Percentiles rank a stretch among this genome's conserved stretches.
Conservation (phyloP, 2,329 filamentous ascomycete species). For the Daldinia sp. region DNA sequence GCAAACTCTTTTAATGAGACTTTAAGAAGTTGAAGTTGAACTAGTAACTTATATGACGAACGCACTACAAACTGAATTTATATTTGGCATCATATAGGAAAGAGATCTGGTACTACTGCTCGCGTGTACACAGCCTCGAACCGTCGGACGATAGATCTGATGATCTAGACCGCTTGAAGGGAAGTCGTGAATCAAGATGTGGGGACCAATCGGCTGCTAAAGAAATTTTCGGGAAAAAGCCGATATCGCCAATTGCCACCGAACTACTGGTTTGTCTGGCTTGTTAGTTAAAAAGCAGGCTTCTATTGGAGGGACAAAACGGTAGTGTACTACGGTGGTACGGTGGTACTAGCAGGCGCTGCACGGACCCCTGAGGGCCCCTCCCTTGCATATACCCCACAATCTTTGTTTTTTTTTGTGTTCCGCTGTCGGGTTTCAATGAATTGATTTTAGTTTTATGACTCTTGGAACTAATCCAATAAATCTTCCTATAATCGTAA, state of each 20-base stretch:
- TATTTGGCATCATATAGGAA: neutral
- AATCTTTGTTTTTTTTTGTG: conserved; percentile 41
- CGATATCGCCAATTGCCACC: conserved; percentile 42
- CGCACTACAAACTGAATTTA: neutral
- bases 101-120: neutral
- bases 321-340: neutral
- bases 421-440: conserved; percentile 39
- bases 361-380: conserved; percentile 15
- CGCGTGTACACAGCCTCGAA: neutral
- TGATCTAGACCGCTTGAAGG: conserved; percentile 35
- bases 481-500: conserved; percentile 26
- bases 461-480: conserved; percentile 28
- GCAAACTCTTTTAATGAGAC: neutral
- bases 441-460: conserved; percentile 25
- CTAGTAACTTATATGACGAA: neutral
- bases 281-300: neutral
- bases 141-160: neutral
- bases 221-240: conserved; percentile 36
- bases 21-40: neutral
- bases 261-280: conserved; percentile 10
- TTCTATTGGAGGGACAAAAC: neutral
- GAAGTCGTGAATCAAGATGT: conserved; percentile 18
- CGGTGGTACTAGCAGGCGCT: conserved; percentile 5
- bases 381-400: conserved; percentile 36
- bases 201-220: conserved; percentile 36